Evolutionary conservation across 78 protist species (phyloP).

Genomic region (Polysphondylium violaceum): DNA sequence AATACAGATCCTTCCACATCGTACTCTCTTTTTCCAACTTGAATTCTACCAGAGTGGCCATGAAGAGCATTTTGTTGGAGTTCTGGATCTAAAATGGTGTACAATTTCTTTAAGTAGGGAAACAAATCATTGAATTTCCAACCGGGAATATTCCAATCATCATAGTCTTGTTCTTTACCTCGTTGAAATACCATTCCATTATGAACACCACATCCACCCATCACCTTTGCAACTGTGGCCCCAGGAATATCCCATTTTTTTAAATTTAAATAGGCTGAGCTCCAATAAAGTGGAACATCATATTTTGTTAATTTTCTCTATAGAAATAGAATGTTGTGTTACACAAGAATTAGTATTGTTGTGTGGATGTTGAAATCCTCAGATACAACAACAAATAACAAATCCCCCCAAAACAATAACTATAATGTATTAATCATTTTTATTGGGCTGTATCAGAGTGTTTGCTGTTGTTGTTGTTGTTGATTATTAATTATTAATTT

Average conservation of each 20-base stretch:
- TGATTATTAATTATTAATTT: not conserved
- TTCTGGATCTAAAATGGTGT: constrained; percentile 8
- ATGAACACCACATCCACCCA: constrained; percentile 61
- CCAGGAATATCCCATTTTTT: constrained; percentile 56
- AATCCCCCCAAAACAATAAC: not conserved
- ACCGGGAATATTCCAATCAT: constrained; percentile 39
- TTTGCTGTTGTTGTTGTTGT: no score
- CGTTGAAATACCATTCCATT: constrained; percentile 72
- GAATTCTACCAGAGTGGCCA: constrained; percentile 56
- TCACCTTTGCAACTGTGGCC: constrained; percentile 49
- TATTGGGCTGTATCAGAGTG: no score
- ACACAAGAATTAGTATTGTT: not conserved
- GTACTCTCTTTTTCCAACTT: constrained; percentile 29
- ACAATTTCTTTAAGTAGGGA: constrained; percentile 26
- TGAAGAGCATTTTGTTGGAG: not conserved
- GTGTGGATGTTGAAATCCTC: not conserved
- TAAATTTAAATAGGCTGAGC: constrained; percentile 12
- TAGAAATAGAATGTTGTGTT: not conserved
- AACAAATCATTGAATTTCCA: constrained; percentile 36
- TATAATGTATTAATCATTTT: not conserved
- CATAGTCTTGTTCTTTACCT: constrained; percentile 30
- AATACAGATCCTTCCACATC: constrained; percentile 46
- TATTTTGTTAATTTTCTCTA: constrained; percentile 51
- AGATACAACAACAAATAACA: not conserved
- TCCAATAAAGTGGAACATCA: constrained; percentile 65